These are phyloP conservation scores for Penstemon newberryi DNA, from an alignment of 257 asterid genomes.

Conservation along the genomic window DNA sequence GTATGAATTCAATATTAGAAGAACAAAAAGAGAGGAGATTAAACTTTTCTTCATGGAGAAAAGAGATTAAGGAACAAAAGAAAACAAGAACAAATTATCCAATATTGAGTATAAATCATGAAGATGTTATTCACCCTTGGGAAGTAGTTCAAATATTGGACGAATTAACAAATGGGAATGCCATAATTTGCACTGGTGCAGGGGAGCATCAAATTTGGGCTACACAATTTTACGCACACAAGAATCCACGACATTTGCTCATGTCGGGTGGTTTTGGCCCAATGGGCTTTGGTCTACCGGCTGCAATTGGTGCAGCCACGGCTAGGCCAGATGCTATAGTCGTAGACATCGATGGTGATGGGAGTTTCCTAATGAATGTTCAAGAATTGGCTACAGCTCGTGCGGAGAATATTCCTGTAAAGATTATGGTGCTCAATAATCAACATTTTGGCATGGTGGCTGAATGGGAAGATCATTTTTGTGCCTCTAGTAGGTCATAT, in stretches of 20 bases:
- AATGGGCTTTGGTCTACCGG: conserved; percentile 22
- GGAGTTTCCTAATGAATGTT: conserved; percentile 25
- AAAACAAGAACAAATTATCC: not conserved
- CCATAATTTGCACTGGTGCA: conserved; percentile 22
- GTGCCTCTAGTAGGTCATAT: conserved; percentile 17
- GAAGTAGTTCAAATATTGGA: conserved; percentile 20
- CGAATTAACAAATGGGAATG: conserved; percentile 25
- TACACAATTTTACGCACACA: conserved; percentile 23
- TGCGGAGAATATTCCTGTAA: conserved; percentile 18
- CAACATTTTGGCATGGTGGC: conserved; percentile 29
- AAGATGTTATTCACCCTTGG: conserved; percentile 23
- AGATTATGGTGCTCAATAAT: conserved; percentile 25
- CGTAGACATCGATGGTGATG: conserved; percentile 27
- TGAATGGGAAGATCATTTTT: conserved; percentile 25
- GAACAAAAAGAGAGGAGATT: not conserved
- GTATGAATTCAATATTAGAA: conserved; percentile 17
- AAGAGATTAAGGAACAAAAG: conserved; percentile 19
- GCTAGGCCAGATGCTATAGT: conserved; percentile 25
- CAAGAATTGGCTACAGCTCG: conserved; percentile 25
- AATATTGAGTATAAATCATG: not conserved
- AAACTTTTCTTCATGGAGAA: conserved; percentile 21
- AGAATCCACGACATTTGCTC: conserved; percentile 13
- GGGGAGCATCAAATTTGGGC: conserved; percentile 30
- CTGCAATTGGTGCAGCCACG: conserved; percentile 26
- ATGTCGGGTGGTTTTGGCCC: conserved; percentile 18